These are phyloP conservation scores for Hibiscus tridactylites DNA, from an alignment of 345 rosid species.

Conservation along the genomic window DNA sequence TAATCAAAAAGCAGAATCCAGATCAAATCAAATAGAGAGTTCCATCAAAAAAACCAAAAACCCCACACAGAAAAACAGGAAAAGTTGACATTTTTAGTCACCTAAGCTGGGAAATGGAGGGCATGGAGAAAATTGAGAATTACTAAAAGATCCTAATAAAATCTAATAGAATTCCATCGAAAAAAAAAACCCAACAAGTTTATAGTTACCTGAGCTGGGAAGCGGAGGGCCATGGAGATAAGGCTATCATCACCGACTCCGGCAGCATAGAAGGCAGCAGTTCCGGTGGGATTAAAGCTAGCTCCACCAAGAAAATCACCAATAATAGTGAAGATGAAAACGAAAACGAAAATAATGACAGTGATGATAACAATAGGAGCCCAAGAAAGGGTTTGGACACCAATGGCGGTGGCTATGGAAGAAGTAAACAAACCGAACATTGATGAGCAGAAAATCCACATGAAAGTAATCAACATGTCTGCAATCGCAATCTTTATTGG, in stretches of 20 bases:
- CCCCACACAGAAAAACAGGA: not conserved
- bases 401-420: slow-evolving; percentile 39
- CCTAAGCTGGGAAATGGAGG: slow-evolving; percentile 89
- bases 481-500: slow-evolving; percentile 57
- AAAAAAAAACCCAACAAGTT: not conserved
- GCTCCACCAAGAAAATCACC: slow-evolving; percentile 75
- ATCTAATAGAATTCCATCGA: not conserved
- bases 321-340: slow-evolving; percentile 47
- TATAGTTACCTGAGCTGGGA: slow-evolving; percentile 70
- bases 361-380: slow-evolving; percentile 45
- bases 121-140: slow-evolving; percentile 55
- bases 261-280: slow-evolving; percentile 73
- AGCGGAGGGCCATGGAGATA: slow-evolving; percentile 76
- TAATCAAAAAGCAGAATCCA: not conserved
- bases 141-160: not conserved
- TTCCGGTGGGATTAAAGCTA: slow-evolving; percentile 83
- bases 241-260: slow-evolving; percentile 71
- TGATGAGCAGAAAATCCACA: slow-evolving; percentile 70
- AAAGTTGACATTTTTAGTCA: not conserved
- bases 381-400: slow-evolving; percentile 41
- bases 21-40: not conserved
- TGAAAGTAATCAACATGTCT: slow-evolving; percentile 53
- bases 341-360: slow-evolving; percentile 51
- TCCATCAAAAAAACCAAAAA: not conserved
- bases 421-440: slow-evolving; percentile 53